Conservation (phyloP, 2,329 filamentous ascomycete genomes). For the Ophiosphaerella korrae region DNA sequence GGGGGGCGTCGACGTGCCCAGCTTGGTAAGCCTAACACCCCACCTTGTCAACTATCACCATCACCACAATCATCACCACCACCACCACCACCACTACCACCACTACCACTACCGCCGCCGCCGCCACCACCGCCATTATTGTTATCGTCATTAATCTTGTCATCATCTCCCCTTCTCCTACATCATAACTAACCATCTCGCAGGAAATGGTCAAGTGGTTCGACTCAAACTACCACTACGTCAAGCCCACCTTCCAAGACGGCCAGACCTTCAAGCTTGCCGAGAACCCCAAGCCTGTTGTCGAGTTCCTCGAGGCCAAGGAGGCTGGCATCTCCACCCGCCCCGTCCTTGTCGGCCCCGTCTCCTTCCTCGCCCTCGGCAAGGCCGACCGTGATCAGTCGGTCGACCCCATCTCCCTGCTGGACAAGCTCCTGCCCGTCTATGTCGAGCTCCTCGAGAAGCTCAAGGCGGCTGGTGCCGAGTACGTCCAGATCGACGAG, state of each 20-base stretch:
- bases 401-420: constrained; percentile 90
- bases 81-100: too few relatives aligned
- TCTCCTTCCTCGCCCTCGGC: constrained; percentile 95
- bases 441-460: constrained; percentile 91
- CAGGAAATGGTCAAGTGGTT: constrained; percentile 99
- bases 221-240: constrained; percentile 99
- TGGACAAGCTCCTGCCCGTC: constrained; percentile 90
- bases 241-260: constrained; percentile 97
- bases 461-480: constrained; percentile 94
- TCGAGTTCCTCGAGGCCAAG: constrained; percentile 96
- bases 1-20: constrained; percentile 88
- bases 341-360: constrained; percentile 91
- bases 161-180: too few relatives aligned
- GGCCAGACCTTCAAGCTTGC: constrained; percentile 94
- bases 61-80: too few relatives aligned
- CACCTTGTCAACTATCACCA: too few relatives aligned
- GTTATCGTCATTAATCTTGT: too few relatives aligned
- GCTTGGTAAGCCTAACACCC: constrained; percentile 60
- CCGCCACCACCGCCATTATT: too few relatives aligned
- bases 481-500: constrained; percentile 98
- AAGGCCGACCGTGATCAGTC: constrained; percentile 97
- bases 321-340: constrained; percentile 91
- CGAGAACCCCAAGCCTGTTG: constrained; percentile 88
- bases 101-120: too few relatives aligned
- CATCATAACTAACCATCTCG: constrained; percentile 26